Conservation (phyloP, 2,329 filamentous ascomycete species). For the Diaporthe humulicola region DNA sequence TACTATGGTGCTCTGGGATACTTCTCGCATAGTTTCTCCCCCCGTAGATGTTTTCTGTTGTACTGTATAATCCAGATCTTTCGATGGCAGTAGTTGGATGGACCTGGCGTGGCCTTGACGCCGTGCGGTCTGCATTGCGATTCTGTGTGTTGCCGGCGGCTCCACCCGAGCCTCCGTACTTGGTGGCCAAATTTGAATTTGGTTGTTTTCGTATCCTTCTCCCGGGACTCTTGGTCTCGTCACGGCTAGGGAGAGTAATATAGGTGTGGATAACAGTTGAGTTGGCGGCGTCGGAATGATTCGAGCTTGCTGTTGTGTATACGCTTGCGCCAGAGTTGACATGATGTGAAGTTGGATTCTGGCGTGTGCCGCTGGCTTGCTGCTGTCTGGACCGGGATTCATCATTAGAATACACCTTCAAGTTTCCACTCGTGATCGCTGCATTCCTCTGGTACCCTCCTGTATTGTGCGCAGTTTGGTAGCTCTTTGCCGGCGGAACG, state of each 20-base stretch:
- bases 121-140: neutral
- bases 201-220: slow-evolving; percentile 8
- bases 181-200: neutral
- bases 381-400: neutral
- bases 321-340: neutral
- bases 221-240: neutral
- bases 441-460: neutral
- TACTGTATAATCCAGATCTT: neutral
- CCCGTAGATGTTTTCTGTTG: neutral
- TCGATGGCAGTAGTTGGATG: neutral
- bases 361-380: neutral
- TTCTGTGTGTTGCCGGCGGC: neutral
- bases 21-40: neutral
- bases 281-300: neutral
- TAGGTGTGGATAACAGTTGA: neutral
- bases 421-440: neutral
- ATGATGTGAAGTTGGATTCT: neutral
- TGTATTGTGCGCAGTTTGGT: neutral
- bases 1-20: neutral
- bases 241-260: neutral
- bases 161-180: neutral
- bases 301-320: neutral
- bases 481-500: neutral
- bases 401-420: neutral
- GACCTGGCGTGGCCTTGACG: neutral